phyloP scores from a whole-genome alignment of 208 protist genomes.

The Leishmania tarentolae region DNA sequence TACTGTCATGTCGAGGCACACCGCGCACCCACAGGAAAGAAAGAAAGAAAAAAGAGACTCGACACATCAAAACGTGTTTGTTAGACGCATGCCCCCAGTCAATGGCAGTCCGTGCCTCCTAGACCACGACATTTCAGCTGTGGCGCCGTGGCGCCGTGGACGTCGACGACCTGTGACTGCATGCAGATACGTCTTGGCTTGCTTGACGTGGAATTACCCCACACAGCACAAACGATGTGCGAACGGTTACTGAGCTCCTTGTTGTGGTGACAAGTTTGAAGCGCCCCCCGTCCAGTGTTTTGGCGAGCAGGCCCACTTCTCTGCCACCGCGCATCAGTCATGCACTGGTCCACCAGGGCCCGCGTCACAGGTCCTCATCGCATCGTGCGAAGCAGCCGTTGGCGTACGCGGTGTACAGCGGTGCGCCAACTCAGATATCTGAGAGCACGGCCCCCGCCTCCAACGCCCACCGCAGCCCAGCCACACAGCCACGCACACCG shows the following conservation, averaged over 20 bases:
- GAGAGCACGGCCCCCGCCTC: background rate
- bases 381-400: background rate
- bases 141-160: background rate
- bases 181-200: background rate
- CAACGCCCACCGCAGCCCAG: no score
- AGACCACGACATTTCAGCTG: background rate
- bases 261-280: background rate
- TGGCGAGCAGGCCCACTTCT: background rate
- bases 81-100: background rate
- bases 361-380: background rate
- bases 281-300: background rate
- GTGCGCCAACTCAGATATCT: background rate
- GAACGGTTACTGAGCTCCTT: background rate
- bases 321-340: no score
- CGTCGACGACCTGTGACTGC: no score
- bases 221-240: background rate
- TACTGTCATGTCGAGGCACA: background rate
- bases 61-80: no score
- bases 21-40: background rate
- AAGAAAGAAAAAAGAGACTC: no score
- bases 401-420: background rate
- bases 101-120: background rate
- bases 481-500: background rate
- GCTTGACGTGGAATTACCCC: background rate
- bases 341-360: background rate